phyloP scores from a whole-genome alignment of 208 protist species.

The Giardia duodenalis region DNA sequence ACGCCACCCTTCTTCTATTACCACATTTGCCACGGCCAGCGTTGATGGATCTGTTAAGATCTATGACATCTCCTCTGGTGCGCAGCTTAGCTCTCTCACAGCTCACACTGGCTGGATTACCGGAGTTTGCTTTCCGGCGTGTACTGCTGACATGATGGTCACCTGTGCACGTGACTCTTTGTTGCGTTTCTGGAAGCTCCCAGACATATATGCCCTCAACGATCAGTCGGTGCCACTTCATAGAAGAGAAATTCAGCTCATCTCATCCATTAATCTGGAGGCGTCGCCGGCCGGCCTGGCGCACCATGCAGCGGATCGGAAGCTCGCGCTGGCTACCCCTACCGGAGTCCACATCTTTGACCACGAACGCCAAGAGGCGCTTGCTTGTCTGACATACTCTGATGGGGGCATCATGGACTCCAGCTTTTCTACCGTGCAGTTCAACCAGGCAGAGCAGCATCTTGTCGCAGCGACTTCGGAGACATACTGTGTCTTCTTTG shows the following conservation, averaged over 20 bases:
- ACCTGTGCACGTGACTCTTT: background rate
- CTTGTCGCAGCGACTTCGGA: background rate
- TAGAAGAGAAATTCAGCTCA: background rate
- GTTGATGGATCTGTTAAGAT: conserved; percentile 19
- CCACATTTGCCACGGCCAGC: background rate
- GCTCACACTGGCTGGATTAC: background rate
- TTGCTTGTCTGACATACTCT: background rate
- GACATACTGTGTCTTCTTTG: background rate
- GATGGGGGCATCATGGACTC: background rate
- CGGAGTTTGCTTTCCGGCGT: background rate
- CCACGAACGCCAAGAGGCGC: background rate
- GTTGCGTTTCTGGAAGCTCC: background rate
- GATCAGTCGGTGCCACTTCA: background rate
- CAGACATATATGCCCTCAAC: background rate
- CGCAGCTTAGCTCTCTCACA: background rate
- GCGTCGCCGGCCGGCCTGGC: background rate
- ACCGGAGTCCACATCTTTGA: background rate
- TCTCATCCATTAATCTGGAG: background rate
- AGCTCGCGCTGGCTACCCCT: conserved; percentile 3
- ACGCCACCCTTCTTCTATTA: background rate
- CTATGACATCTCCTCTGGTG: background rate
- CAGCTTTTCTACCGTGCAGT: background rate
- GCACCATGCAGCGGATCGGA: background rate
- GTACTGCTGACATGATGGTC: background rate
- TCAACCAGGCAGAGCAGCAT: background rate